phyloP scores from a whole-genome alignment of 192 early-diverging fungal species.

The Rhizophagus clarus region DNA sequence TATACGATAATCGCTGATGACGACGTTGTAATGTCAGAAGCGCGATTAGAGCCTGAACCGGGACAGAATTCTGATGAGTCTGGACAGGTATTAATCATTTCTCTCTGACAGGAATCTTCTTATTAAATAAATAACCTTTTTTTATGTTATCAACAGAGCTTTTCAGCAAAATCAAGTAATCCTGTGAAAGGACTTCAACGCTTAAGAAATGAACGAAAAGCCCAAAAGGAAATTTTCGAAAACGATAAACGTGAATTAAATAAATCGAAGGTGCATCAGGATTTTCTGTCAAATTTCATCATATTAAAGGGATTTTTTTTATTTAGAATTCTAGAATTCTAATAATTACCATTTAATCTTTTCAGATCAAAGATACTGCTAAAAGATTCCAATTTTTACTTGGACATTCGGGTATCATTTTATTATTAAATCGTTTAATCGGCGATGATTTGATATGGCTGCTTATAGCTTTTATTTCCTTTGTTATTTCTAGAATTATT shows the following conservation, averaged over 20 bases:
- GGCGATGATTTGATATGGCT: neutral
- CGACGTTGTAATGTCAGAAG: neutral
- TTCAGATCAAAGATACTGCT: constrained; percentile 56
- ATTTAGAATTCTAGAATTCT: neutral
- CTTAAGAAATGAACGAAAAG: constrained; percentile 5
- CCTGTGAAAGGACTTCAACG: neutral
- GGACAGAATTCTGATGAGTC: neutral
- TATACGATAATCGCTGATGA: neutral
- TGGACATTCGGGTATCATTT: constrained; percentile 45
- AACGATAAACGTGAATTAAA: neutral
- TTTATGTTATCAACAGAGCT: neutral
- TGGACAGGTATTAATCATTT: neutral
- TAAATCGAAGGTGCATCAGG: neutral
- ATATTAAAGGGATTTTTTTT: neutral
- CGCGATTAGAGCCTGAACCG: neutral
- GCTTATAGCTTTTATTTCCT: neutral
- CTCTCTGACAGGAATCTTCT: neutral
- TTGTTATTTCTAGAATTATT: constrained; percentile 48
- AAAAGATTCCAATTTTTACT: constrained; percentile 73
- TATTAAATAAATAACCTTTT: neutral
- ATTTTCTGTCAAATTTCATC: neutral
- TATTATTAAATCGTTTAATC: neutral
- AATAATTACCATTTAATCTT: neutral
- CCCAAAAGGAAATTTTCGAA: neutral
- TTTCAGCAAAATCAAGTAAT: neutral